Base-by-base conservation (phyloP, 495 filamentous ascomycete species). In the Annulohypoxylon maeteangense region DNA sequence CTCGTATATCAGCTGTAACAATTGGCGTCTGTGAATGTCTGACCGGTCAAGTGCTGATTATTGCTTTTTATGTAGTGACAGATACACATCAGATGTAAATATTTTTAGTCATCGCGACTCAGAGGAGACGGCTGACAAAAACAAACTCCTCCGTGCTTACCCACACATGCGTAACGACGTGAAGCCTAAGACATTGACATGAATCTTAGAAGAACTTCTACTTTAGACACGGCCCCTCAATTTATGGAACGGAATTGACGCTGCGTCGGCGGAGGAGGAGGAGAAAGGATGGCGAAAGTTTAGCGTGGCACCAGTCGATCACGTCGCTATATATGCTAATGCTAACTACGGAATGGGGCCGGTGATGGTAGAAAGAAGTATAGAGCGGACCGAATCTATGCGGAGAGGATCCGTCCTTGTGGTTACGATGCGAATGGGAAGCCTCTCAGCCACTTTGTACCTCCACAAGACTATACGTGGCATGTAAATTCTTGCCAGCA, bases 301-400 rank as follows among this genome's bases (percentile, higher is more conserved):
- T 62, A 69, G 70, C 70, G 70, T 73, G 70, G 70, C 70, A 65
- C 70, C 70, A 68, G 55, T 50, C 51, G 61, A 73, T 48, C 51
- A 60, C 23, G 29, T 40, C 34, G 70, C 42, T 68, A 65, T n/a
- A 31, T 14, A 59, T 56, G 27, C 60, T 68, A 68, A 65, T 68
- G 70, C 27, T 3, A 67, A 59, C 58, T 56, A 66, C 55, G 50
- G 60, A 66, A 73, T 65, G 65, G 70, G 56, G 56, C 56, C 56
- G 70, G 54, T 8, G 56, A 18, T 68, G 58, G 45, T 54, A 54
- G 29, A 51, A 27, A 54, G 29, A 51, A 27, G 18, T 3, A 2
- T 23, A 38, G 31, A 60, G 51, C 50, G 45, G 65, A 31, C 34
- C 56, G 65, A 66, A 31, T 51, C 48, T 70, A 12, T 44, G 47